Percentiles rank a stretch among this genome's conserved stretches.
These are phyloP conservation scores for Hymenoscyphus infarciens DNA, from an alignment of 2,329 filamentous ascomycete species.

Conservation along the genomic window DNA sequence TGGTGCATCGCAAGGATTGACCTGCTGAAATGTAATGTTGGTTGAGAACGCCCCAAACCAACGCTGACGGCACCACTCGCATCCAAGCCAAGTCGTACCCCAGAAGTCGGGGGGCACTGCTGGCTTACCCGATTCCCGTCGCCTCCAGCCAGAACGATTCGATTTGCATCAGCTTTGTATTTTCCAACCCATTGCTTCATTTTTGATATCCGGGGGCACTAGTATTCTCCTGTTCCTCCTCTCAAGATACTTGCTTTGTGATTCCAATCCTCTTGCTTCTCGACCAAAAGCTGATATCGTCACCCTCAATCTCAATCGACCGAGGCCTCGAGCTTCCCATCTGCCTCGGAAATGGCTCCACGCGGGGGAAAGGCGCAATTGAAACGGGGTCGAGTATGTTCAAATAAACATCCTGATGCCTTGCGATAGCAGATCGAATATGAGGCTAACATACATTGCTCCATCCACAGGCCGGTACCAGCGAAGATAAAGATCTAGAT, in stretches of 20 bases:
- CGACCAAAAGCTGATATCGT: neutral
- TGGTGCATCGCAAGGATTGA: neutral
- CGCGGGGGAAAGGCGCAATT: slow-evolving; percentile 74
- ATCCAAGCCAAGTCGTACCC: neutral
- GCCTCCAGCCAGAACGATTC: slow-evolving; percentile 6
- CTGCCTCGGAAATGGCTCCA: slow-evolving; percentile 41
- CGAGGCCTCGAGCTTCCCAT: slow-evolving; percentile 4
- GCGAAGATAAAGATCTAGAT: slow-evolving; percentile 25
- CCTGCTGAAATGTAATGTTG: neutral
- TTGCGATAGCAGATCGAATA: slow-evolving; percentile 7
- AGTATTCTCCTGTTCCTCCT: neutral
- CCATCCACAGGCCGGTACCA: neutral
- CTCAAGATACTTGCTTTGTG: neutral
- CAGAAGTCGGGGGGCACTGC: neutral
- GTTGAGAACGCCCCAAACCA: neutral
- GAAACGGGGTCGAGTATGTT: slow-evolving; percentile 73
- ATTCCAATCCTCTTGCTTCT: neutral
- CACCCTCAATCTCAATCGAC: neutral
- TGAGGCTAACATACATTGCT: slow-evolving; percentile 7
- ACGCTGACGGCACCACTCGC: neutral
- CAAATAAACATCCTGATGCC: slow-evolving; percentile 22
- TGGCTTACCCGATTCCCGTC: slow-evolving; percentile 12
- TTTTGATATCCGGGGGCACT: slow-evolving; percentile 12
- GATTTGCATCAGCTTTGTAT: slow-evolving; percentile 1
- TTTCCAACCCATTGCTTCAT: slow-evolving; percentile 8